Base-by-base conservation (phyloP, 2,329 filamentous ascomycete genomes). In the Fusarium sp. region DNA sequence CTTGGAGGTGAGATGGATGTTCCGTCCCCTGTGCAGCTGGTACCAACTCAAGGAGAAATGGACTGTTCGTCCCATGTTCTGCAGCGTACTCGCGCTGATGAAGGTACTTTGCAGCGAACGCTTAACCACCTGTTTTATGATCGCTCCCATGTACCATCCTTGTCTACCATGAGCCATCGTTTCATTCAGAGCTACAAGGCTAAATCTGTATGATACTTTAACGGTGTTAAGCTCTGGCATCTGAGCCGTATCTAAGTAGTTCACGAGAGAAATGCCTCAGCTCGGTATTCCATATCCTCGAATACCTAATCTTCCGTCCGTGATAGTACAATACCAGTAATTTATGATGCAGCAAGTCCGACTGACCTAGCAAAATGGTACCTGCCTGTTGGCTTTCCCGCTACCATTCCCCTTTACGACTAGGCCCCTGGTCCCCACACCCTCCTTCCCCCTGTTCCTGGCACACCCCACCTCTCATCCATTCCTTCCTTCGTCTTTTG, bases 61-160 rank as follows among this genome's bases (percentile, higher is more conserved):
- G 42, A 61, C 74, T 74, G 75, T 77, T 72, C 73, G 69, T 75
- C 75, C 66, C 75, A 64, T 77, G 64, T 68, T 53, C 62, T 63
- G n/a, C 28, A 43, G 32, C 19, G 53, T 69, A 58, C 65, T 69
- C 60, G 60, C 52, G 30, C 52, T 32, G 37, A 30, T 28, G 28
- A 30, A 53, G 28, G 64, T 62, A 57, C 49, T 49, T 50, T 50
- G 67, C 60, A 74, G 52, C 52, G 57, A 54, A 44, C 57, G 19
- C 56, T 60, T 57, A 44, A 42, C 37, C 40, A 65, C 61, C 56
- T 63, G 66, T 65, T 60, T 56, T 64, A 42, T 60, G 60, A 60
- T 60, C 62, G 40, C 52, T 52, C 40, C 49, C 32, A 35, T 65
- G 46, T 54, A 49, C 62, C 44, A 75, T 70, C 69, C 74, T 68